These are phyloP conservation scores for Seiridium cupressi DNA, from an alignment of 2,329 filamentous ascomycete species.

Conservation along the genomic window DNA sequence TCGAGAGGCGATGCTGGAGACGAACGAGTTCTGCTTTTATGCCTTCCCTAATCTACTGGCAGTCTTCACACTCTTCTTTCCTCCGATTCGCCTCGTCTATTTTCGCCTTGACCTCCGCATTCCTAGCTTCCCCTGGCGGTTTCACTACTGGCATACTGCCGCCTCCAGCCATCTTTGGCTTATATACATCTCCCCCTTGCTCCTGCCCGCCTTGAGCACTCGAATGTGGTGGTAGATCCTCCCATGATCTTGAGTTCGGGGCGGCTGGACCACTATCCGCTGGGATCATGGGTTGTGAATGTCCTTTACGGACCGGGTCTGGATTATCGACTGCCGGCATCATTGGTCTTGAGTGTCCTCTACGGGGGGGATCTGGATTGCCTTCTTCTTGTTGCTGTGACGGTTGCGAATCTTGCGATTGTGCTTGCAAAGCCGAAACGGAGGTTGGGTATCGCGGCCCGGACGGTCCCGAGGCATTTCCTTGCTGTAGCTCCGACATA, in stretches of 20 bases:
- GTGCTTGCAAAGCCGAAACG: background rate
- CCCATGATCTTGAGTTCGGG: background rate
- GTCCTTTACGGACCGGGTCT: constrained; percentile 3
- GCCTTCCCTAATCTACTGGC: constrained; percentile 19
- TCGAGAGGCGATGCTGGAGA: no score
- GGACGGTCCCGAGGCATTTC: background rate
- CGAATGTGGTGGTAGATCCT: background rate
- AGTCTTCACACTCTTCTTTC: constrained; percentile 32
- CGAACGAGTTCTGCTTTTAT: no score
- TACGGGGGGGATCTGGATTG: background rate
- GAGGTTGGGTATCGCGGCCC: background rate
- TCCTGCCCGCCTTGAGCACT: background rate
- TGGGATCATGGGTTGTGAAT: constrained; percentile 6
- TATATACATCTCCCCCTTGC: background rate
- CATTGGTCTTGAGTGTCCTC: no score
- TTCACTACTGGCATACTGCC: constrained; percentile 3
- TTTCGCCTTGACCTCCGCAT: background rate
- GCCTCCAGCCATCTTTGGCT: background rate
- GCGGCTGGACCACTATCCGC: background rate
- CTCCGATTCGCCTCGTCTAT: background rate
- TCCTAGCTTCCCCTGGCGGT: background rate
- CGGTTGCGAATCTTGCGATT: background rate
- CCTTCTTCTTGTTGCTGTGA: background rate
- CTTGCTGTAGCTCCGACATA: constrained; percentile 5
- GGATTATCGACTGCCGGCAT: background rate